Conservation (phyloP, 306 rosid genomes). For the Luffa acutangula region DNA sequence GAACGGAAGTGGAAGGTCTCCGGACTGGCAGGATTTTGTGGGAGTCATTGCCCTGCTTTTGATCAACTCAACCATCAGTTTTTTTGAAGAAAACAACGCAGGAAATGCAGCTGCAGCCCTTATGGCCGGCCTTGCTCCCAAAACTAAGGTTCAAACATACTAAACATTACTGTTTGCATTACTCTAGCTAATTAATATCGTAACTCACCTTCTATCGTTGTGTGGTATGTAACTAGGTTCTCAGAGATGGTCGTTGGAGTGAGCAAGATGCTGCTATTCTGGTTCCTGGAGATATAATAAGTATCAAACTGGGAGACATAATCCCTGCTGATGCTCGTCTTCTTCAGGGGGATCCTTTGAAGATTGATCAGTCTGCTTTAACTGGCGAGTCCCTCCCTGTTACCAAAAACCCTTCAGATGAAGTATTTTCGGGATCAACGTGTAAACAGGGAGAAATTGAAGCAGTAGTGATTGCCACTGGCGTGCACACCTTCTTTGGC, state of each 20-base stretch:
- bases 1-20: slow-evolving; percentile 75
- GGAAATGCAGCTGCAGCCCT: slow-evolving; percentile 99
- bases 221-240: slow-evolving; percentile 45
- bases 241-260: slow-evolving; percentile 85
- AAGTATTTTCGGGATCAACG: slow-evolving; percentile 95
- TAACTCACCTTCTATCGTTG: background rate
- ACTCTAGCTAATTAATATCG: too few relatives aligned
- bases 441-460: slow-evolving; percentile 97
- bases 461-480: slow-evolving; percentile 96
- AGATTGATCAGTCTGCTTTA: slow-evolving; percentile 95
- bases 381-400: slow-evolving; percentile 97
- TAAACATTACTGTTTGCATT: background rate
- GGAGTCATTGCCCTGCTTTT: slow-evolving; percentile 65
- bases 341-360: slow-evolving; percentile 94
- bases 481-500: slow-evolving; percentile 97
- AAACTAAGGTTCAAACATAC: slow-evolving; percentile 57
- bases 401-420: slow-evolving; percentile 84
- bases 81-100: slow-evolving; percentile 90
- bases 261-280: slow-evolving; percentile 95
- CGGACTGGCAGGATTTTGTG: slow-evolving; percentile 97
- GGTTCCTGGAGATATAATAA: slow-evolving; percentile 94
- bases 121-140: slow-evolving; percentile 99
- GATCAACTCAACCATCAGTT: slow-evolving; percentile 94
- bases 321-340: slow-evolving; percentile 99
- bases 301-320: slow-evolving; percentile 92